Evolutionary conservation across 306 rosid species (phyloP).

Genomic region (Vigna angularis): DNA sequence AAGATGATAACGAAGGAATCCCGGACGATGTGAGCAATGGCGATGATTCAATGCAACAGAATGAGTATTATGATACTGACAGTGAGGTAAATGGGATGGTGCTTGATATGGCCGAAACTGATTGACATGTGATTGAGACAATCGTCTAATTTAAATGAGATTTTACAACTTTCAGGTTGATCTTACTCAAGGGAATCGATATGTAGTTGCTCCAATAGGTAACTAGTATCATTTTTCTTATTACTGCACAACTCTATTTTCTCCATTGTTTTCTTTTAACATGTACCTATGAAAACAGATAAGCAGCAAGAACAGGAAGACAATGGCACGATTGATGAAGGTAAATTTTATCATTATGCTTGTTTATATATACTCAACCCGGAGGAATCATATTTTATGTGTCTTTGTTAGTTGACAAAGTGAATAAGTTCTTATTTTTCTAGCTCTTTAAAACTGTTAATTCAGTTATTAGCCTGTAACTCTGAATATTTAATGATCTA

Average conservation of each 20-base stretch:
- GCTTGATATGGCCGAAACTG: slow-evolving; percentile 29
- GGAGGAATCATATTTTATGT: background rate
- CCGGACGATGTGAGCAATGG: slow-evolving; percentile 52
- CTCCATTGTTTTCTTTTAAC: slow-evolving; percentile 21
- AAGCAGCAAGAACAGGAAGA: slow-evolving; percentile 65
- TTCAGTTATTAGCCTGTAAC: slow-evolving; percentile 12
- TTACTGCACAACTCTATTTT: slow-evolving; percentile 8
- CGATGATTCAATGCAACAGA: slow-evolving; percentile 53
- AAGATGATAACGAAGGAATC: slow-evolving; percentile 58
- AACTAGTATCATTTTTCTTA: slow-evolving; percentile 32
- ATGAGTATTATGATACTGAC: slow-evolving; percentile 55
- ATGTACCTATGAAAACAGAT: slow-evolving; percentile 53
- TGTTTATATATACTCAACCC: slow-evolving; percentile 14
- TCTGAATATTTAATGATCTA: slow-evolving; percentile 24
- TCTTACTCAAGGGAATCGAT: slow-evolving; percentile 68
- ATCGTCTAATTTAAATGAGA: slow-evolving; percentile 28
- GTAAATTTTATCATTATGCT: slow-evolving; percentile 50
- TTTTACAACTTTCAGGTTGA: slow-evolving; percentile 60
- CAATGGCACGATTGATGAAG: slow-evolving; percentile 67
- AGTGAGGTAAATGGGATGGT: slow-evolving; percentile 53
- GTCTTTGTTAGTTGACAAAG: background rate
- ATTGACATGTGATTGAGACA: slow-evolving; percentile 21
- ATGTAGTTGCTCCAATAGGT: slow-evolving; percentile 80
- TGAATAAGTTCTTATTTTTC: background rate
- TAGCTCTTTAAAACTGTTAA: slow-evolving; percentile 9